Conservation (phyloP, 129 eudicot genomes). For the Arctium lappa region DNA sequence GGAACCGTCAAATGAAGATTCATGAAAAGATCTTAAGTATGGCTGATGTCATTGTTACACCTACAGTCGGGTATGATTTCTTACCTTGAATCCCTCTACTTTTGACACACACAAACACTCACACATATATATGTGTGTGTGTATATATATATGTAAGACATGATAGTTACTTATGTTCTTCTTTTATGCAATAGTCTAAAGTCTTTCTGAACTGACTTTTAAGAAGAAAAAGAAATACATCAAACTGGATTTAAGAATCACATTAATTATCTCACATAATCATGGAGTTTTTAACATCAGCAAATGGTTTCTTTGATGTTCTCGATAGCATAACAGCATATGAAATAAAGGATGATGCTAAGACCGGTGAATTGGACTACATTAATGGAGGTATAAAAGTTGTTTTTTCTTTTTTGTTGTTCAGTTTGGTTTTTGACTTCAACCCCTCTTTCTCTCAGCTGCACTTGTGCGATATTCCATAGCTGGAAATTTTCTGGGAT, state of each 20-base stretch:
- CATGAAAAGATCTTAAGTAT: slow-evolving; percentile 63
- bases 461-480: slow-evolving; percentile 82
- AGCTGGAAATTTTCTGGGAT: slow-evolving; percentile 91
- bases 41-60: slow-evolving; percentile 95
- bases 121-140: too few species aligned
- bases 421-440: not conserved
- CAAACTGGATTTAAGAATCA: not conserved
- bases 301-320: not conserved
- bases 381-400: slow-evolving; percentile 74
- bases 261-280: not conserved
- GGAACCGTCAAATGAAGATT: slow-evolving; percentile 72
- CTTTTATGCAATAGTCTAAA: not conserved
- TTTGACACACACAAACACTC: not conserved
- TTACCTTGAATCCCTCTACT: not conserved
- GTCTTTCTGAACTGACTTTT: not conserved
- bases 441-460: slow-evolving; percentile 37
- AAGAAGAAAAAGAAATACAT: not conserved
- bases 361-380: slow-evolving; percentile 89
- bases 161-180: not conserved
- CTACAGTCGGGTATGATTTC: slow-evolving; percentile 73
- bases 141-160: too few species aligned
- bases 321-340: slow-evolving; percentile 75
- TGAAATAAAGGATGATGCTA: slow-evolving; percentile 59
- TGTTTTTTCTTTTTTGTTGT: not conserved
- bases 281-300: not conserved